A percentile compares a stretch with the other conserved stretches of the same genome.
phyloP scores from a whole-genome alignment of 1,284 basidiomycete genomes.

The Melampsora americana region DNA sequence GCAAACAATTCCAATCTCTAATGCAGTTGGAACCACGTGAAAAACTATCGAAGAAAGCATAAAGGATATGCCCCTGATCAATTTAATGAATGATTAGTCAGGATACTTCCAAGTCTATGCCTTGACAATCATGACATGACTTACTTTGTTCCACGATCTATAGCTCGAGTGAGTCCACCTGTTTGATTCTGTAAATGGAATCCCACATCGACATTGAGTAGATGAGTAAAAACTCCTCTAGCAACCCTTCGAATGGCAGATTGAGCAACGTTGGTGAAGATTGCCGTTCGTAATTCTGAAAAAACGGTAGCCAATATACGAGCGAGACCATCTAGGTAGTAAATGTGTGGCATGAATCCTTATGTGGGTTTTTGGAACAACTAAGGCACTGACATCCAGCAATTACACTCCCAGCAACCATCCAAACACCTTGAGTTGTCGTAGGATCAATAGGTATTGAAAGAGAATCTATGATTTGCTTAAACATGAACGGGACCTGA shows the following conservation, averaged over 20 bases:
- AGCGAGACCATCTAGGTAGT: constrained; percentile 39
- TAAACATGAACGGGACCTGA: constrained; percentile 43
- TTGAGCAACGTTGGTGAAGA: constrained; percentile 44
- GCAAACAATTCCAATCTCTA: constrained; percentile 44
- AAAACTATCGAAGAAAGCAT: constrained; percentile 44
- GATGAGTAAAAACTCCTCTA: constrained; percentile 35
- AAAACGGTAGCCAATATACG: constrained; percentile 30
- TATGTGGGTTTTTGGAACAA: too few relatives aligned
- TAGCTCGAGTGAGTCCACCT: constrained; percentile 40
- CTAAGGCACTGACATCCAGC: constrained; percentile 29
- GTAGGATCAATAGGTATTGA: constrained; percentile 42
- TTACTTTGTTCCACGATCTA: constrained; percentile 44
- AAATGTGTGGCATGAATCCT: neutral
- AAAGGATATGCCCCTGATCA: constrained; percentile 39
- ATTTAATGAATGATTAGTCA: neutral
- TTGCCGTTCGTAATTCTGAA: constrained; percentile 41
- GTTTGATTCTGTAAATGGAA: constrained; percentile 43
- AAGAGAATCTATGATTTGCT: constrained; percentile 27
- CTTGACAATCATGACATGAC: neutral
- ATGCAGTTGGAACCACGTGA: constrained; percentile 42
- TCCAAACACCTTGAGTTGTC: constrained; percentile 33
- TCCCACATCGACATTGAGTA: constrained; percentile 39
- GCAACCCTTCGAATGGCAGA: constrained; percentile 44
- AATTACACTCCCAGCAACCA: constrained; percentile 38
- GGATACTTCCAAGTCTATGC: neutral